Base-by-base conservation (phyloP, 495 filamentous ascomycete genomes). In the Neurospora sp. region DNA sequence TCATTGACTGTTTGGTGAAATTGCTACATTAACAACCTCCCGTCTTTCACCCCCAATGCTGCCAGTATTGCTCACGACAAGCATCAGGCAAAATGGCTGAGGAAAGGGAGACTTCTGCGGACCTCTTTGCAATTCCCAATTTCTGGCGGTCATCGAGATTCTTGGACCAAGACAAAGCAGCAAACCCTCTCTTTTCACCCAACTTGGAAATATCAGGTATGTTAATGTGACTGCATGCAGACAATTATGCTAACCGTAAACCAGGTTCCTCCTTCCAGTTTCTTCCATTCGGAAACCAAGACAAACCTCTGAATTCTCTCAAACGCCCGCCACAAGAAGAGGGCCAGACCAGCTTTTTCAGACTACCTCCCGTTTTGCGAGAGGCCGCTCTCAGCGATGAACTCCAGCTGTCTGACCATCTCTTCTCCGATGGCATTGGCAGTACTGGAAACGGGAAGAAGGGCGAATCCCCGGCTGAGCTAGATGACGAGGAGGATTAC, bases 111-210 rank as follows among this genome's bases (percentile, higher is more conserved):
- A 73, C 75, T 35, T 35, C 53, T 38, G 84, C 85, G 14, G 82
- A 92, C 76, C 88, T 92, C 2, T 96, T 96, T 78, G 87, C 87
- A 14, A 89, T 93, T 70, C 90, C 90, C 31, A 87, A 90, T 74
- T 86, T 93, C 47, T 91, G 87, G 86, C 83, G 81, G 68, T 78
- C 80, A 22, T 81, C 83, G n/a, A 76, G 76, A 39, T 77, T 79
- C 78, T 76, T 83, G n/a, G 77, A 80, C 31, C 70, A 74, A 8
- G 59, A 69, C 68, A 72, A 72, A 39, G 35, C 20, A n/a, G 70
- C 69, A 18, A 75, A 76, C 69, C 76, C 78, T 38, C 74, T 81
- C 12, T 82, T 82, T 59, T 69, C 78, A 65, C 27, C 53, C 12
- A 65, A 65, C 9, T 69, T 78, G 18, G 70, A 81, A 18, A n/a